phyloP scores from a whole-genome alignment of 768 basidiomycete species.

The Omphalotus guepiniiformis region DNA sequence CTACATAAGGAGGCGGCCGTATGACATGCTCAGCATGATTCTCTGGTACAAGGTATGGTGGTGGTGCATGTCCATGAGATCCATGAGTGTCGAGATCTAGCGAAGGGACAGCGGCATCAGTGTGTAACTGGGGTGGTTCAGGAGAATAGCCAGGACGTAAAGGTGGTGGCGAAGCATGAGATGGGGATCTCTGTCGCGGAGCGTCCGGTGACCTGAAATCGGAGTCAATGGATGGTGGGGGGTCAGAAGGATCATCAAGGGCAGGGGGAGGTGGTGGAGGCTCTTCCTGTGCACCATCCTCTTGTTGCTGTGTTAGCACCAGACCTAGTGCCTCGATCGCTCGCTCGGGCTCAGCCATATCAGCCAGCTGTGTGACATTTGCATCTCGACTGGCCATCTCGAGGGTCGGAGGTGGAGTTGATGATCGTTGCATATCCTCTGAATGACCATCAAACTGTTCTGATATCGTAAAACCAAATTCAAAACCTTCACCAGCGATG shows the following conservation, averaged over 20 bases:
- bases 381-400: conserved; percentile 73
- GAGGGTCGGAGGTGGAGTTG: conserved; percentile 72
- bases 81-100: conserved; percentile 30
- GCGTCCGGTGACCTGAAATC: conserved; percentile 55
- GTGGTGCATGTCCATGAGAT: conserved; percentile 62
- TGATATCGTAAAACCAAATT: conserved; percentile 67
- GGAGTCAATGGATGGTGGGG: conserved; percentile 85
- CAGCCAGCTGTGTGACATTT: conserved; percentile 63
- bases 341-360: conserved; percentile 47
- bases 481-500: conserved; percentile 69
- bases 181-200: conserved; percentile 29
- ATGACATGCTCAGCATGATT: conserved; percentile 42
- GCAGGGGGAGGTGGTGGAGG: conserved; percentile 78
- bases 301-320: conserved; percentile 48
- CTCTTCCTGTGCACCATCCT: conserved; percentile 20
- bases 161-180: conserved; percentile 29
- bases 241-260: conserved; percentile 85
- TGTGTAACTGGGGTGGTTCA: conserved; percentile 27
- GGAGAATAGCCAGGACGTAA: conserved; percentile 25
- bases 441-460: conserved; percentile 83
- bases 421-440: conserved; percentile 57
- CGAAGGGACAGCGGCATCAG: conserved; percentile 29
- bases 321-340: conserved; percentile 56
- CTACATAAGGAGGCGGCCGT: conserved; percentile 62
- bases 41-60: conserved; percentile 67